Evolutionary conservation across 1,139 yeast genomes (phyloP).

Genomic region (Nadsonia starkeyi-henricii): DNA sequence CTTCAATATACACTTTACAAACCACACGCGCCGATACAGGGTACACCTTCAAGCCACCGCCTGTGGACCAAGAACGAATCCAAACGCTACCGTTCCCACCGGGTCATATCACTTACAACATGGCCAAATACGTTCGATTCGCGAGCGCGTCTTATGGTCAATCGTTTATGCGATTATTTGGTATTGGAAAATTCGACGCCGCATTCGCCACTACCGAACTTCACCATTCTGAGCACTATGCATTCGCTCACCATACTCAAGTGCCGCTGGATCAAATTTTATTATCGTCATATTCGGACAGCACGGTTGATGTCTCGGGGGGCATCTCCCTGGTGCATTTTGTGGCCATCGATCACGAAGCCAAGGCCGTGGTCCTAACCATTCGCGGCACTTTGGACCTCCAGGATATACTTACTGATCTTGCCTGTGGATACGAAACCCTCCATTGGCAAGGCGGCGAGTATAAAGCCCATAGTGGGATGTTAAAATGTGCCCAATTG

Average conservation of each 20-base stretch:
- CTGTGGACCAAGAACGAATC: background rate
- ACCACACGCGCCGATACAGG: slow-evolving; percentile 4
- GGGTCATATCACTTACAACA: slow-evolving; percentile 18
- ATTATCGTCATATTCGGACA: slow-evolving; percentile 20
- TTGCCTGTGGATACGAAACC: slow-evolving; percentile 21
- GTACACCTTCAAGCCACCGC: background rate
- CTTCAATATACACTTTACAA: slow-evolving; percentile 10
- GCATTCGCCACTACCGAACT: slow-evolving; percentile 14
- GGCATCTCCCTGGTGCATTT: slow-evolving; percentile 24
- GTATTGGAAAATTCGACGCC: slow-evolving; percentile 16
- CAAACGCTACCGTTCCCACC: slow-evolving; percentile 14
- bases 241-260: slow-evolving; percentile 22
- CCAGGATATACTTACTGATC: slow-evolving; percentile 24
- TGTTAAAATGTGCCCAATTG: slow-evolving; percentile 21
- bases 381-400: slow-evolving; percentile 25
- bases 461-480: slow-evolving; percentile 24
- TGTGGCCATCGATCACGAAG: slow-evolving; percentile 22
- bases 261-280: slow-evolving; percentile 21
- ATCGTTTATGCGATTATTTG: slow-evolving; percentile 23
- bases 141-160: slow-evolving; percentile 26
- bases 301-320: slow-evolving; percentile 16
- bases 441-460: slow-evolving; percentile 19
- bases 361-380: slow-evolving; percentile 22
- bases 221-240: slow-evolving; percentile 22
- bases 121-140: slow-evolving; percentile 22